Percentiles rank a stretch among this genome's conserved stretches.
Conservation (phyloP, 768 basidiomycete genomes). For the Rubroboletus satanas region DNA sequence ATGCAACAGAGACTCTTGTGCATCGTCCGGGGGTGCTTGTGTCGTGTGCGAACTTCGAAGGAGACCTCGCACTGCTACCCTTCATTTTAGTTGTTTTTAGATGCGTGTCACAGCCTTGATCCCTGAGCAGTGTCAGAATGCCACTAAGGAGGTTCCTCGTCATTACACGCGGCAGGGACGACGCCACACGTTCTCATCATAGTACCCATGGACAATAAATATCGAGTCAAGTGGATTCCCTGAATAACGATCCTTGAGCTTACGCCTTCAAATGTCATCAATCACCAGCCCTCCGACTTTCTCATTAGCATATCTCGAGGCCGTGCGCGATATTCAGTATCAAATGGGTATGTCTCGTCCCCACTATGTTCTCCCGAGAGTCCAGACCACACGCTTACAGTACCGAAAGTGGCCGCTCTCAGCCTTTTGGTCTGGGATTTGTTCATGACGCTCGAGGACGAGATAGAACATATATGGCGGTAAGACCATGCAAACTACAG, state of each 20-base stretch:
- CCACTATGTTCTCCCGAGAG: not conserved
- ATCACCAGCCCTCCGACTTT: not conserved
- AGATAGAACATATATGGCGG: slow-evolving; percentile 31
- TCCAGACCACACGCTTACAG: not conserved
- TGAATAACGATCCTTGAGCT: no score
- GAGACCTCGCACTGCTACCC: not conserved
- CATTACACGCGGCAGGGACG: not conserved
- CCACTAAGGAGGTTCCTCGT: not conserved
- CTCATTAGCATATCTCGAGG: slow-evolving; percentile 1
- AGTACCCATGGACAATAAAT: not conserved
- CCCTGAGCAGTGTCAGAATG: not conserved
- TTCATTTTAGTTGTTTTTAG: not conserved
- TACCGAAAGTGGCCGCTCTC: slow-evolving; percentile 22
- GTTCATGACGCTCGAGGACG: slow-evolving; percentile 22
- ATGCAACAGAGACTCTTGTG: not conserved
- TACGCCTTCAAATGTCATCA: slow-evolving; percentile 4
- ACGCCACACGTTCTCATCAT: not conserved
- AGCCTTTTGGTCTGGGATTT: slow-evolving; percentile 28
- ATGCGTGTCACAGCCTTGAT: not conserved
- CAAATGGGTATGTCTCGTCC: slow-evolving; percentile 5
- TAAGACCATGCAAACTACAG: slow-evolving; percentile 5
- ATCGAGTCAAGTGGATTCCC: not conserved
- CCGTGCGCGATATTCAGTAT: slow-evolving; percentile 6
- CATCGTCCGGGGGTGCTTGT: not conserved
- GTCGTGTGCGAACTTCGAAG: not conserved